These are phyloP conservation scores for Talaromyces atroroseus DNA, from an alignment of 2,329 filamentous ascomycete species.

Conservation along the genomic window DNA sequence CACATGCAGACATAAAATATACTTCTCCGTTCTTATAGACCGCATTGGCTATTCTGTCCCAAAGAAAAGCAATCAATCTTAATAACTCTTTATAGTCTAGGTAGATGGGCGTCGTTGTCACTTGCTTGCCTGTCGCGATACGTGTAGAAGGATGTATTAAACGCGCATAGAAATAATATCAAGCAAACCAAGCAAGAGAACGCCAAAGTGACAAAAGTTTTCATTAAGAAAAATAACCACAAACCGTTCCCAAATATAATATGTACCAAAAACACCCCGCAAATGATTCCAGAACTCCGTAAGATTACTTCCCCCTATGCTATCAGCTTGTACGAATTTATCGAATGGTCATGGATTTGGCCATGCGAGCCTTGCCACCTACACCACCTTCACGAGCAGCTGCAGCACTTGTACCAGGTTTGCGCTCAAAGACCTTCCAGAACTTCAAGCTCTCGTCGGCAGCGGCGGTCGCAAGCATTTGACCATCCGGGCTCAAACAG, in stretches of 20 bases:
- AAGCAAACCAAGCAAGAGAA: neutral
- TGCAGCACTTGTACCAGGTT: slow-evolving; percentile 66
- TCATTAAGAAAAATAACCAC: neutral
- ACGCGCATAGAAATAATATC: slow-evolving; percentile 1
- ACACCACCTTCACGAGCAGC: slow-evolving; percentile 59
- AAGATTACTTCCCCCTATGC: neutral
- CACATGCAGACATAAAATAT: too few relatives aligned
- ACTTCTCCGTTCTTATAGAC: too few relatives aligned
- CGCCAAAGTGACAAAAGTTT: neutral
- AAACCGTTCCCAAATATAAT: neutral
- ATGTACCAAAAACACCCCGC: neutral
- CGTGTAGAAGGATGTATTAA: neutral
- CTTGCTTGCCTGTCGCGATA: neutral
- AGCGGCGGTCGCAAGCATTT: slow-evolving; percentile 93
- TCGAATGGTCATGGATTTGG: slow-evolving; percentile 93
- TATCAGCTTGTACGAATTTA: slow-evolving; percentile 40
- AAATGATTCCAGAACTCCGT: neutral
- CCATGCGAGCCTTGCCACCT: slow-evolving; percentile 74
- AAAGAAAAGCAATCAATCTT: too few relatives aligned
- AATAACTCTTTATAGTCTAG: neutral
- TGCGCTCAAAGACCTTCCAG: slow-evolving; percentile 99
- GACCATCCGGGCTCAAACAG: slow-evolving; percentile 92
- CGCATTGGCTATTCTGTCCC: too few relatives aligned
- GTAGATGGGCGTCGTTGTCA: neutral
- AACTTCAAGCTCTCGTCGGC: slow-evolving; percentile 98